Evolutionary conservation across 2,329 filamentous ascomycete species (phyloP).

Genomic region (Fusarium odoratissimum): DNA sequence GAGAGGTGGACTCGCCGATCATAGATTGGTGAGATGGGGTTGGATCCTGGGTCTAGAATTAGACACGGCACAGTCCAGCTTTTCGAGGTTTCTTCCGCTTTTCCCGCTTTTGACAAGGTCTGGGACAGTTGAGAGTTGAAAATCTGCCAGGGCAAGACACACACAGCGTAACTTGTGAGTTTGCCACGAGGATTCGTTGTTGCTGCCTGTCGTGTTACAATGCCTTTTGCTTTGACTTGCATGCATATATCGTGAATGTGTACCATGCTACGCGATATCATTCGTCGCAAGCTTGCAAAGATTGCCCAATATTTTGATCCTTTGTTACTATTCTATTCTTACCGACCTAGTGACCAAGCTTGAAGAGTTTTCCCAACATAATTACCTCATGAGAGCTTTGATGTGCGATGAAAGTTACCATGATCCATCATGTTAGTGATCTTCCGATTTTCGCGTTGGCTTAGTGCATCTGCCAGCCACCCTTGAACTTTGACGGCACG

Average conservation of each 20-base stretch:
- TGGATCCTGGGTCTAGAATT: conserved; percentile 5
- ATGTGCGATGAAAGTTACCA: not conserved
- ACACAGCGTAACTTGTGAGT: conserved; percentile 5
- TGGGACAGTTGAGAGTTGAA: not conserved
- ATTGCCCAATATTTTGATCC: not conserved
- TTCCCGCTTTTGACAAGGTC: not conserved
- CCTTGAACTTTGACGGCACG: not conserved
- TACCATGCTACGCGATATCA: conserved; percentile 7
- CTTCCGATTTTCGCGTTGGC: conserved; percentile 13
- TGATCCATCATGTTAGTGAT: conserved; percentile 6
- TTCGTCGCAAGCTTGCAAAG: not conserved
- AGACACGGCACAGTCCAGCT: conserved; percentile 8
- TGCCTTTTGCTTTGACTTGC: conserved; percentile 17
- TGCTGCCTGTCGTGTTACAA: conserved; percentile 14
- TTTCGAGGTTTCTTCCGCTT: conserved; percentile 8
- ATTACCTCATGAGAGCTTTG: not conserved
- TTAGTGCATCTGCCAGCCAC: conserved; percentile 5
- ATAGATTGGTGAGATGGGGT: conserved; percentile 3
- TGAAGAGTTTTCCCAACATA: not conserved
- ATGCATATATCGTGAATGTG: conserved; percentile 18
- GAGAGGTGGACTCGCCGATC: conserved; percentile 31
- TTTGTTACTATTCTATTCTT: not conserved
- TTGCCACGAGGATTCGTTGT: conserved; percentile 29
- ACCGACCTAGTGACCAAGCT: conserved; percentile 8
- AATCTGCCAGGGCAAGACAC: conserved; percentile 28